These are phyloP conservation scores for Mycena olivaceomarginata DNA, from an alignment of 768 basidiomycete species.

Conservation along the genomic window DNA sequence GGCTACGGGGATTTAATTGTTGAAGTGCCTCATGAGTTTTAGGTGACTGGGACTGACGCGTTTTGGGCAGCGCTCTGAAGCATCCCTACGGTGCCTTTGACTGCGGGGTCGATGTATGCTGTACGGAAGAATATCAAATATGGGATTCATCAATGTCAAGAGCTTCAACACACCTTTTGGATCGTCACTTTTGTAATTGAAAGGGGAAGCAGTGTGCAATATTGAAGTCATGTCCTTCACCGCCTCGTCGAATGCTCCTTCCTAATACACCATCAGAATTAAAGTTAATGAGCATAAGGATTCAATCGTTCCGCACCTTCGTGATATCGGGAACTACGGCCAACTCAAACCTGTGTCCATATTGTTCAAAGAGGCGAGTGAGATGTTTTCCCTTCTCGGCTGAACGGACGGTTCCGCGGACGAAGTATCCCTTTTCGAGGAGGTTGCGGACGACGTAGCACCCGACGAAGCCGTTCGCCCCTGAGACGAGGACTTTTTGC, in stretches of 20 bases:
- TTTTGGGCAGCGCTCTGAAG: slow-evolving; percentile 9
- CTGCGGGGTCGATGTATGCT: slow-evolving; percentile 26
- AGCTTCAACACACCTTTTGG: slow-evolving; percentile 56
- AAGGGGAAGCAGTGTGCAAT: slow-evolving; percentile 81
- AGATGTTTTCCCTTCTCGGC: slow-evolving; percentile 75
- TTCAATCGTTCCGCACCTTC: slow-evolving; percentile 47
- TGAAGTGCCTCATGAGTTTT: neutral
- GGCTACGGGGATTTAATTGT: neutral
- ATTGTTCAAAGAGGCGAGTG: slow-evolving; percentile 68
- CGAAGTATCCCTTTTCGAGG: slow-evolving; percentile 76
- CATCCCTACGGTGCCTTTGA: slow-evolving; percentile 8
- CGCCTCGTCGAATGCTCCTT: slow-evolving; percentile 86
- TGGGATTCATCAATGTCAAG: neutral
- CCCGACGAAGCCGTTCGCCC: slow-evolving; percentile 6
- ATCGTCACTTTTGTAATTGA: slow-evolving; percentile 66
- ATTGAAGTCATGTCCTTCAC: slow-evolving; percentile 86
- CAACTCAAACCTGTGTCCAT: slow-evolving; percentile 77
- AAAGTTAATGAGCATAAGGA: neutral
- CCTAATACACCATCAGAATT: slow-evolving; percentile 54
- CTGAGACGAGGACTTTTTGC: neutral
- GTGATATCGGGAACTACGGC: slow-evolving; percentile 84
- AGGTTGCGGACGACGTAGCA: slow-evolving; percentile 65
- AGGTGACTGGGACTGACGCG: neutral
- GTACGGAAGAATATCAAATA: neutral
- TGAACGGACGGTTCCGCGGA: slow-evolving; percentile 82